phyloP scores from a whole-genome alignment of 371 early-diverging fungal genomes.

The Lichtheimia ramosa region DNA sequence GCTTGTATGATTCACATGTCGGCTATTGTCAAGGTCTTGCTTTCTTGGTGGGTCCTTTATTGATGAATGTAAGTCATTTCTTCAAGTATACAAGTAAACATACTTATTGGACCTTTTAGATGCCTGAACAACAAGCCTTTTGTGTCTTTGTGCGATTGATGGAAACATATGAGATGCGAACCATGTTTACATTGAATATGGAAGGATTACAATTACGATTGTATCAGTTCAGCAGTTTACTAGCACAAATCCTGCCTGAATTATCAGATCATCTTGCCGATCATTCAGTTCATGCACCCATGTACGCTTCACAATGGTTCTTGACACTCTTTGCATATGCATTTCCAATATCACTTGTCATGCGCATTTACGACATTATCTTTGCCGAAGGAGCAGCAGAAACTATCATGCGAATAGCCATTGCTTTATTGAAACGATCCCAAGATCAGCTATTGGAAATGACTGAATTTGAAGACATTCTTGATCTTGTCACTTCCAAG shows the following conservation, averaged over 20 bases:
- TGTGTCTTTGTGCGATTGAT: conserved; percentile 82
- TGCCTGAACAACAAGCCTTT: conserved; percentile 91
- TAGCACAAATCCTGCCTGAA: conserved; percentile 76
- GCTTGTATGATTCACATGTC: conserved; percentile 86
- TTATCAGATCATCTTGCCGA: conserved; percentile 68
- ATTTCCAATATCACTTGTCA: conserved; percentile 72
- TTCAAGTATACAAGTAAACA: conserved; percentile 11
- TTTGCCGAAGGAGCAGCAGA: conserved; percentile 81
- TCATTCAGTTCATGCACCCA: conserved; percentile 74
- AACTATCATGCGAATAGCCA: conserved; percentile 80
- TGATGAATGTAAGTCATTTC: conserved; percentile 77
- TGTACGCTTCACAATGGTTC: conserved; percentile 92
- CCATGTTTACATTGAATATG: conserved; percentile 79
- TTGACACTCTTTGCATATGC: conserved; percentile 84
- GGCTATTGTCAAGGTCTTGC: conserved; percentile 98
- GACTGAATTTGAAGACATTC: conserved; percentile 78
- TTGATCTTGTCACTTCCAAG: conserved; percentile 74
- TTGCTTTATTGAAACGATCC: conserved; percentile 81
- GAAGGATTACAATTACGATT: conserved; percentile 76
- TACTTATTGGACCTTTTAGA: conserved; percentile 33
- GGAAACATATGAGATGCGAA: conserved; percentile 81
- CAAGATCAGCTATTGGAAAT: conserved; percentile 63
- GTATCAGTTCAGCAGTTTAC: conserved; percentile 79
- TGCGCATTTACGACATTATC: conserved; percentile 78
- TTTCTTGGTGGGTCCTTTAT: conserved; percentile 90